Percentiles rank a stretch among this genome's conserved stretches.
phyloP scores from a whole-genome alignment of 1,284 basidiomycete species.

The Rhodotorula mucilaginosa region DNA sequence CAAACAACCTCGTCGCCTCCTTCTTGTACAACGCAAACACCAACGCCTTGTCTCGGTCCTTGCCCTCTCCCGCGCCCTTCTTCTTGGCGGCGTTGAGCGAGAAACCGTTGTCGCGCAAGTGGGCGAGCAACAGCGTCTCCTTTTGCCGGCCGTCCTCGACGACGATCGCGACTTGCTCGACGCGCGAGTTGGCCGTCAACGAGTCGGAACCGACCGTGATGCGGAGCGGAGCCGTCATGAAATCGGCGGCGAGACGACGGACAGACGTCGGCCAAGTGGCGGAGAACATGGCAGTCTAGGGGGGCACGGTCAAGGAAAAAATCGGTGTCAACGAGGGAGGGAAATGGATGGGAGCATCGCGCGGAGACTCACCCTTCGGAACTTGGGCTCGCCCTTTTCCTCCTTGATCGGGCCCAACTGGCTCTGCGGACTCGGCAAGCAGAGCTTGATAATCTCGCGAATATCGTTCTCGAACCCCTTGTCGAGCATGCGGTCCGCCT shows the following conservation, averaged over 20 bases:
- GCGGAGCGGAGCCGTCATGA: constrained; percentile 76
- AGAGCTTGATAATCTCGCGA: constrained; percentile 76
- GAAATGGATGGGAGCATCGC: neutral
- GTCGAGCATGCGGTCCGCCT: constrained; percentile 98
- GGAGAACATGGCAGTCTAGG: constrained; percentile 62
- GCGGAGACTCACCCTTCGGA: constrained; percentile 21
- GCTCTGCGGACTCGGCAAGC: constrained; percentile 55
- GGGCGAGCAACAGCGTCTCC: constrained; percentile 59
- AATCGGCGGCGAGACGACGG: constrained; percentile 85
- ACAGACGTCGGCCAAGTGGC: constrained; percentile 98
- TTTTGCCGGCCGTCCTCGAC: constrained; percentile 83
- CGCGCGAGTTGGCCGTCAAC: constrained; percentile 86
- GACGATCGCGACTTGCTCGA: constrained; percentile 77
- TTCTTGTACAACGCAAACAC: constrained; percentile 98
- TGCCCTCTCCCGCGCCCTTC: constrained; percentile 44
- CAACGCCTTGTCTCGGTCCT: constrained; percentile 68
- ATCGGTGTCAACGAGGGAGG: neutral
- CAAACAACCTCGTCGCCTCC: constrained; percentile 85
- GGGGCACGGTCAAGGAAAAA: neutral
- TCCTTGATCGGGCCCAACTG: constrained; percentile 47
- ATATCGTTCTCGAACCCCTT: constrained; percentile 99
- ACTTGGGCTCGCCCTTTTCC: constrained; percentile 48
- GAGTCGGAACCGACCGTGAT: constrained; percentile 96
- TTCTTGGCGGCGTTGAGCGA: constrained; percentile 45
- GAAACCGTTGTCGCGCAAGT: constrained; percentile 43